Percentiles rank a stretch among this genome's conserved stretches.
Conservation (phyloP, 257 asterid genomes). For the Solanum bukasovii region DNA sequence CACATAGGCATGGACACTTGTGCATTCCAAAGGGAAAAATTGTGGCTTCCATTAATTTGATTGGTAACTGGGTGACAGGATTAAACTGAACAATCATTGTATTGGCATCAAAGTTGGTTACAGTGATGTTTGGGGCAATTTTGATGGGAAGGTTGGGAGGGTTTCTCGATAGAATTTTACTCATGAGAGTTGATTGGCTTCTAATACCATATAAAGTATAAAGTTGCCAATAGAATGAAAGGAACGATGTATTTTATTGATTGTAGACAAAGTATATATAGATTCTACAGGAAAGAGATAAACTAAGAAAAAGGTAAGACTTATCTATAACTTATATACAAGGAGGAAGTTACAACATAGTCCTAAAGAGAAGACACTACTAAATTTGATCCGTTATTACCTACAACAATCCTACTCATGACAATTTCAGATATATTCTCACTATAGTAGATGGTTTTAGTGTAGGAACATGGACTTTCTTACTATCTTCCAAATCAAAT, state of each 20-base stretch:
- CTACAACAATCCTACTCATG: too few relatives aligned
- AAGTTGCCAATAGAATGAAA: not conserved
- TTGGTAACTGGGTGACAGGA: not conserved
- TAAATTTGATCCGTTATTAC: not conserved
- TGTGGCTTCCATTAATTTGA: not conserved
- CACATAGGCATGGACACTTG: not conserved
- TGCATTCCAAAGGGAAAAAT: not conserved
- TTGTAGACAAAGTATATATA: not conserved
- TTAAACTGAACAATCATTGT: not conserved
- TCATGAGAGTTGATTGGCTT: not conserved
- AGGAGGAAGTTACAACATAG: not conserved
- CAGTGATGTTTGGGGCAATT: not conserved
- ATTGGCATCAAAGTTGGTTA: not conserved
- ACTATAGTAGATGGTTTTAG: too few relatives aligned
- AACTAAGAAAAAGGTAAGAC: not conserved
- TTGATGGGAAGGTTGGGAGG: not conserved
- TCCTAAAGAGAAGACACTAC: not conserved
- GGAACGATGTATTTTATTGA: not conserved
- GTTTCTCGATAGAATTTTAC: not conserved
- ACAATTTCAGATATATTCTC: too few relatives aligned
- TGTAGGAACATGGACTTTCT: too few relatives aligned
- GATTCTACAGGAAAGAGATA: not conserved
- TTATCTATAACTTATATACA: not conserved
- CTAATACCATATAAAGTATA: not conserved
- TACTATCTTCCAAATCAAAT: too few relatives aligned